A percentile compares a stretch with the other conserved stretches of the same genome.
Evolutionary conservation across 371 early-diverging fungal species (phyloP).

Genomic region (Entomophthora muscae): DNA sequence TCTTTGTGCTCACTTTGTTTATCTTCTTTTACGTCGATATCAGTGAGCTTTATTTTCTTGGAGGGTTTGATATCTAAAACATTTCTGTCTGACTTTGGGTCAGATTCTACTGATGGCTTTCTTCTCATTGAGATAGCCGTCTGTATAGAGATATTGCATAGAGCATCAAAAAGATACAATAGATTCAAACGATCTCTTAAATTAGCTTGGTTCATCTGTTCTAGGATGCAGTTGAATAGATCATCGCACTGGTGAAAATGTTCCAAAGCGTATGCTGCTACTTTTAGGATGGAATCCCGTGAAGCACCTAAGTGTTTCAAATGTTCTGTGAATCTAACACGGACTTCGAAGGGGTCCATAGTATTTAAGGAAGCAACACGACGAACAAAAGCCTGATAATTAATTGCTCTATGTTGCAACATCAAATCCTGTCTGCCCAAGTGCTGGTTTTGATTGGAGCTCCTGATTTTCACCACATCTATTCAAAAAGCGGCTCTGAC

Average conservation of each 20-base stretch:
- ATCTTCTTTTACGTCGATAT: background rate
- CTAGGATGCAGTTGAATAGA: background rate
- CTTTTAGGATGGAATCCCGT: background rate
- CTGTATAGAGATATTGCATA: background rate
- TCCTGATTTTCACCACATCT: no score
- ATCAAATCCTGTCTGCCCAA: no score
- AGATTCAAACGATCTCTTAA: background rate
- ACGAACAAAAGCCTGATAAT: no score
- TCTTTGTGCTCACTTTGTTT: background rate
- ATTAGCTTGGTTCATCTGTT: background rate
- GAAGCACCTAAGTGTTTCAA: background rate
- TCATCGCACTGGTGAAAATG: background rate
- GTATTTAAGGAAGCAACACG: no score
- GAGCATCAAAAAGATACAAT: background rate
- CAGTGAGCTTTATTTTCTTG: background rate
- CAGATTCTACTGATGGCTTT: background rate
- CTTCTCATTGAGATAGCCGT: background rate
- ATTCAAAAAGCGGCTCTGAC: no score
- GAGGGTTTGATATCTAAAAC: background rate
- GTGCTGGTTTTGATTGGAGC: no score
- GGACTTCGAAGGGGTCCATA: background rate
- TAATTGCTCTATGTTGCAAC: no score
- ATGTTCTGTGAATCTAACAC: background rate
- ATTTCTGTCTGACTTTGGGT: background rate
- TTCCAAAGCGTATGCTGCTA: background rate